These are phyloP conservation scores for Russula olivacea DNA, from an alignment of 768 basidiomycete genomes.

Conservation along the genomic window DNA sequence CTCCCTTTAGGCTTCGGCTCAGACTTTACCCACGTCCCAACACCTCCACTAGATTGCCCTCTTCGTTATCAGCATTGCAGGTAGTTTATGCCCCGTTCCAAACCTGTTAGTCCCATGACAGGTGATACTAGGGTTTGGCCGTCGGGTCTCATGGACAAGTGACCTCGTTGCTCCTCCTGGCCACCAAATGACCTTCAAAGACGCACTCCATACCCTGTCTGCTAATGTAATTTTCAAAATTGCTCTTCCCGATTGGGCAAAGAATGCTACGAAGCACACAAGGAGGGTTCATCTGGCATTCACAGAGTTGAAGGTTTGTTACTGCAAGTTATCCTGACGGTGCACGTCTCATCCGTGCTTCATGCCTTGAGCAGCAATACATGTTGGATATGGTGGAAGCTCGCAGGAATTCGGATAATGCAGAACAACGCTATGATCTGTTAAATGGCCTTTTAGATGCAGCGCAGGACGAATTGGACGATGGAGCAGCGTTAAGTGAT, in stretches of 20 bases:
- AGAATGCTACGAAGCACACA: conserved; percentile 34
- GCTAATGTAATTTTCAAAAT: conserved; percentile 36
- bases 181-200: conserved; percentile 45
- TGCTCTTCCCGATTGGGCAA: conserved; percentile 37
- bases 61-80: conserved; percentile 50
- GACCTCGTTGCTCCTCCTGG: conserved; percentile 37
- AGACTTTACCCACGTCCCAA: not conserved
- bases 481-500: conserved; percentile 21
- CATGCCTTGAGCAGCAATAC: conserved; percentile 21
- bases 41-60: conserved; percentile 41
- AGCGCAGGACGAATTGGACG: conserved; percentile 21
- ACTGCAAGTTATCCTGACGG: not conserved
- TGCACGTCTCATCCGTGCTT: not conserved
- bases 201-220: conserved; percentile 42
- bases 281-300: conserved; percentile 36
- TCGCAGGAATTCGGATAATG: conserved; percentile 19
- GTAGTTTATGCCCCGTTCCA: not conserved
- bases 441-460: conserved; percentile 29
- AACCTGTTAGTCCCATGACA: not conserved
- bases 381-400: conserved; percentile 29
- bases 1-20: not conserved
- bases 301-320: conserved; percentile 39
- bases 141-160: conserved; percentile 44
- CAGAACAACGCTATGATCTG: conserved; percentile 27
- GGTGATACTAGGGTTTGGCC: conserved; percentile 39